Percentiles rank a stretch among this genome's conserved stretches.
Conservation (phyloP, 73 alveolate genomes). For the Halteria grandinella region DNA sequence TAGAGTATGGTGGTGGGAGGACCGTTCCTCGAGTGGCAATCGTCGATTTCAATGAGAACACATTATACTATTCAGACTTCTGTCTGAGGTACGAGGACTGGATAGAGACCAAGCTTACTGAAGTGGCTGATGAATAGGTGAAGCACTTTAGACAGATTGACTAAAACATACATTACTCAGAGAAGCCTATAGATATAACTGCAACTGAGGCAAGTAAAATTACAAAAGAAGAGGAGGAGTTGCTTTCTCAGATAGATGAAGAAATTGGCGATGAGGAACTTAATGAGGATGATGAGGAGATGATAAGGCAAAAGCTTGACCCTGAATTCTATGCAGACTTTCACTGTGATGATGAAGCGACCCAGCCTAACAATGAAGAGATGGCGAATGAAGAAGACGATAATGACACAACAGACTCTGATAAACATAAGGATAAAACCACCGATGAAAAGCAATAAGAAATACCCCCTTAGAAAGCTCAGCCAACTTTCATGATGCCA, state of each 20-base stretch:
- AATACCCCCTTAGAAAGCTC: not conserved
- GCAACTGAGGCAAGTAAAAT: not conserved
- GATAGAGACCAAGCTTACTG: conserved; percentile 49
- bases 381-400: not conserved
- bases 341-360: not conserved
- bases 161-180: not conserved
- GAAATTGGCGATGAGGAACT: not conserved
- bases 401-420: not conserved
- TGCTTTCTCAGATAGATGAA: not conserved
- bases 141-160: not conserved
- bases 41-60: conserved; percentile 55
- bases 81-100: conserved; percentile 61
- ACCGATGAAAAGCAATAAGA: not conserved
- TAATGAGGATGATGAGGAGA: conserved; percentile 20
- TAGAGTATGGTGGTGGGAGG: conserved; percentile 71
- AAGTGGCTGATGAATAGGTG: not conserved
- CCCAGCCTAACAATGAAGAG: not conserved
- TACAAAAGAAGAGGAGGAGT: not conserved
- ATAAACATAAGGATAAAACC: too few relatives aligned
- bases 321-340: not conserved
- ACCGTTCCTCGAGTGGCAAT: conserved; percentile 66
- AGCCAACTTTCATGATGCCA: too few relatives aligned
- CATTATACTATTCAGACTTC: conserved; percentile 61
- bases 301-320: not conserved
- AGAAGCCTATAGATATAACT: too few relatives aligned